Conservation (phyloP, 2,329 filamentous ascomycete species). For the Tolypocladium ovalisporum region DNA sequence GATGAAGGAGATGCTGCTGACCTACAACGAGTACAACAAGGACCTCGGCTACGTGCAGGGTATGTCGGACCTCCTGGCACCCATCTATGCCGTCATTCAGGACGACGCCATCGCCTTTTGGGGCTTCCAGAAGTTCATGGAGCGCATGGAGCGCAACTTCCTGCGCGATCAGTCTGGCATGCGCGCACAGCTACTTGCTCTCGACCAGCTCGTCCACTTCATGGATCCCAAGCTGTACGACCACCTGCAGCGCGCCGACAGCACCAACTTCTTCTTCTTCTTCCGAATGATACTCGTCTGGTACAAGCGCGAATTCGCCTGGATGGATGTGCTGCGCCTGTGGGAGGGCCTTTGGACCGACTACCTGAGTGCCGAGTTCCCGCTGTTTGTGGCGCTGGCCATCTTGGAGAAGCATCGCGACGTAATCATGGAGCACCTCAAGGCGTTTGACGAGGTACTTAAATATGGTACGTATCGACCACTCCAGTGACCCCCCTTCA, state of each 20-base stretch:
- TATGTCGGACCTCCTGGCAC: constrained; percentile 93
- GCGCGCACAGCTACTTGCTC: constrained; percentile 78
- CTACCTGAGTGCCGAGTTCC: constrained; percentile 78
- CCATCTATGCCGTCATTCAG: constrained; percentile 94
- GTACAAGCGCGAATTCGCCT: constrained; percentile 96
- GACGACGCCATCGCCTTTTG: constrained; percentile 96
- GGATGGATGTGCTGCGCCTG: constrained; percentile 72
- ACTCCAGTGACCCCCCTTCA: not conserved
- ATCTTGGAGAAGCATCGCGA: constrained; percentile 94
- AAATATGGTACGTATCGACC: constrained; percentile 67
- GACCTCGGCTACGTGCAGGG: constrained; percentile 95
- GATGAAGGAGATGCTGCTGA: constrained; percentile 97
- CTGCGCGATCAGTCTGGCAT: constrained; percentile 92
- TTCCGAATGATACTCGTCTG: constrained; percentile 98
- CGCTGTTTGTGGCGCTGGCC: constrained; percentile 85
- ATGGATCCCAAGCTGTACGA: constrained; percentile 93
- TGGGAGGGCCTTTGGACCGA: constrained; percentile 97
- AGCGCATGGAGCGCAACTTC: constrained; percentile 96
- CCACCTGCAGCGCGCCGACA: constrained; percentile 81
- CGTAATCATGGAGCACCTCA: constrained; percentile 88
- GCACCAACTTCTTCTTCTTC: constrained; percentile 99
- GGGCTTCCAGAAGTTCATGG: constrained; percentile 94
- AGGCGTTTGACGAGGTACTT: constrained; percentile 91
- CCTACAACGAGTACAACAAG: constrained; percentile 96
- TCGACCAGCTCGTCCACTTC: constrained; percentile 91